Evolutionary conservation across 139 green algal genomes (phyloP), one percentile per base, ranked within the genome.

Genomic region (Trebouxia sp.): DNA sequence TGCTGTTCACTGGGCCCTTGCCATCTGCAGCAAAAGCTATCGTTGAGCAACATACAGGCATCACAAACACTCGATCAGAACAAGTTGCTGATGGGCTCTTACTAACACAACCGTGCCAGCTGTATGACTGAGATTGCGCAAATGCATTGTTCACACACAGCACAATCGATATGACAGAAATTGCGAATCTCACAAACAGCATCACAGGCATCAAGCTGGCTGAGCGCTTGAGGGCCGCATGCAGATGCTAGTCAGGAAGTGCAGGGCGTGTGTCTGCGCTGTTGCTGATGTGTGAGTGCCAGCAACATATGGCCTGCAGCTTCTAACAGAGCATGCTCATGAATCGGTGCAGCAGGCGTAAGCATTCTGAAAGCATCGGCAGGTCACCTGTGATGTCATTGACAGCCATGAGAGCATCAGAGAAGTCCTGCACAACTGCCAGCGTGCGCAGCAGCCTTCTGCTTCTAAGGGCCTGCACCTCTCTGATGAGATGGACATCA

Each of bases 341-440:
- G n/a, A n/a, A n/a, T n/a, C n/a, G n/a, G n/a, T n/a, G n/a, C n/a
- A n/a, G n/a, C n/a, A n/a, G n/a, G n/a, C n/a, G n/a, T n/a, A n/a
- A n/a, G n/a, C n/a, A n/a, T n/a, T n/a, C n/a, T n/a, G n/a, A n/a
- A n/a, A n/a, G n/a, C 45, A 47, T 20, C 8, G n/a, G 10, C 24
- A 35, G 76, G 65, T 58, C 72, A 91, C 87, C 86, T 51, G 79
- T 82, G 22, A 95, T 87, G 83, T 95, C 91, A 55, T 91, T 88
- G 45, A 94, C 37, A 1, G 90, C 86, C n/a, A 93, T 85, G n/a
- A 89, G 48, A 0, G 72, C 67, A 84, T 95, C 92, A 32, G 92
- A 87, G 14, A 95, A 5, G 82, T 97, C 93, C 83, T 97, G 93
- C 5, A 92, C 80, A 0, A 97, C 75, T 28, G 89, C 80, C 65